A percentile compares a stretch with the other conserved stretches of the same genome.
phyloP scores from a whole-genome alignment of 2,329 filamentous ascomycete genomes.

The Fusarium napiforme region DNA sequence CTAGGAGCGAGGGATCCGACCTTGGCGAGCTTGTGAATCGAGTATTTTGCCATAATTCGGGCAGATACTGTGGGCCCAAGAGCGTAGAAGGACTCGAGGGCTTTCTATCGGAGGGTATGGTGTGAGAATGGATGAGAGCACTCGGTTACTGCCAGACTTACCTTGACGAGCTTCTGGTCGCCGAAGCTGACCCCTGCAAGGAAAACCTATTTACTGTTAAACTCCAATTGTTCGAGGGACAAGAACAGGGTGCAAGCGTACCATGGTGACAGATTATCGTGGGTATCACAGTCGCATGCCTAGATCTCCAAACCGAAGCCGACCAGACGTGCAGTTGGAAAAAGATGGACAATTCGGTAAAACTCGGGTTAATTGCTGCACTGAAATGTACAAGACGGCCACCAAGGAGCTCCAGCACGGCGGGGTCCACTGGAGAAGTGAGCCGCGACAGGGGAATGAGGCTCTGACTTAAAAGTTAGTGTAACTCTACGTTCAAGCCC shows the following conservation, averaged over 20 bases:
- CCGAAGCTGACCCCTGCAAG: slow-evolving; percentile 88
- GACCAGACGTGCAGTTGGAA: slow-evolving; percentile 22
- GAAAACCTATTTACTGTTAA: slow-evolving; percentile 70
- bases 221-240: too few relatives aligned
- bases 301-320: slow-evolving; percentile 28
- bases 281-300: slow-evolving; percentile 38
- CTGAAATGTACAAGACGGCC: background rate
- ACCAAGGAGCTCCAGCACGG: slow-evolving; percentile 3
- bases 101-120: slow-evolving; percentile 61
- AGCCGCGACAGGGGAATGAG: slow-evolving; percentile 1
- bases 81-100: slow-evolving; percentile 86
- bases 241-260: slow-evolving; percentile 12
- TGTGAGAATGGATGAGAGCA: slow-evolving; percentile 17
- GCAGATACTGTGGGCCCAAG: slow-evolving; percentile 76
- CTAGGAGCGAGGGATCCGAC: slow-evolving; percentile 79
- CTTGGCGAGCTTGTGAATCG: slow-evolving; percentile 85
- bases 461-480: slow-evolving; percentile 6
- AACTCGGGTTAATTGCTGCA: slow-evolving; percentile 42
- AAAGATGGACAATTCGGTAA: slow-evolving; percentile 43
- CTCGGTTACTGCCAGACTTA: slow-evolving; percentile 54
- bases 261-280: slow-evolving; percentile 39
- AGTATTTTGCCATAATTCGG: slow-evolving; percentile 86
- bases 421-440: background rate
- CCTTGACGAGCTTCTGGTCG: slow-evolving; percentile 85
- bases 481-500: background rate